Percentiles rank a stretch among this genome's conserved stretches.
phyloP scores from a whole-genome alignment of 345 rosid genomes.

The Eucalyptus tenuipes region DNA sequence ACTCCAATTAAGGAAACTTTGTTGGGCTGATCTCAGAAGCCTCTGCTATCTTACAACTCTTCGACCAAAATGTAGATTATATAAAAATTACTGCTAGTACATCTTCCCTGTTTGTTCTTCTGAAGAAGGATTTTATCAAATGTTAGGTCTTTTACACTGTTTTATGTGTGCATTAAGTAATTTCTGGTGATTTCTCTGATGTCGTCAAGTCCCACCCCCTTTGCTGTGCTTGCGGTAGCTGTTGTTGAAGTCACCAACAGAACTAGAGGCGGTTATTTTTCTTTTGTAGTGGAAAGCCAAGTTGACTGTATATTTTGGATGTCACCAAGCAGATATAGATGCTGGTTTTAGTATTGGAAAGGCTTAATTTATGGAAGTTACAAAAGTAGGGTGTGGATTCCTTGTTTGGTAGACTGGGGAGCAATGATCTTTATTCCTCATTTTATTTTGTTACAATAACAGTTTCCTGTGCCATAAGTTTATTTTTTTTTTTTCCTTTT shows the following conservation, averaged over 20 bases:
- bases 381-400: neutral
- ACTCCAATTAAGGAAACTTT: neutral
- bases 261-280: neutral
- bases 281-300: neutral
- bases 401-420: neutral
- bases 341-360: neutral
- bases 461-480: neutral
- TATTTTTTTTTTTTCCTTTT: neutral
- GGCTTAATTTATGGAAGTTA: neutral
- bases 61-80: neutral
- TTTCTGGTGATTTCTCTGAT: neutral
- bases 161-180: neutral
- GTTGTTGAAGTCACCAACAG: neutral
- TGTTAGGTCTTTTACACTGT: neutral
- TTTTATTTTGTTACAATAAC: neutral
- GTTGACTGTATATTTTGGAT: neutral
- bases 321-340: neutral
- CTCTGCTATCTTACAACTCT: neutral
- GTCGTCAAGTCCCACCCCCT: neutral
- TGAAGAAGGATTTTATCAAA: neutral
- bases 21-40: neutral
- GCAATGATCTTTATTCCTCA: neutral
- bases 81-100: neutral
- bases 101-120: neutral
- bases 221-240: neutral